Base-by-base conservation (phyloP, 225 moss, liverwort and hornwort species). In the Marchantia polymorpha region DNA sequence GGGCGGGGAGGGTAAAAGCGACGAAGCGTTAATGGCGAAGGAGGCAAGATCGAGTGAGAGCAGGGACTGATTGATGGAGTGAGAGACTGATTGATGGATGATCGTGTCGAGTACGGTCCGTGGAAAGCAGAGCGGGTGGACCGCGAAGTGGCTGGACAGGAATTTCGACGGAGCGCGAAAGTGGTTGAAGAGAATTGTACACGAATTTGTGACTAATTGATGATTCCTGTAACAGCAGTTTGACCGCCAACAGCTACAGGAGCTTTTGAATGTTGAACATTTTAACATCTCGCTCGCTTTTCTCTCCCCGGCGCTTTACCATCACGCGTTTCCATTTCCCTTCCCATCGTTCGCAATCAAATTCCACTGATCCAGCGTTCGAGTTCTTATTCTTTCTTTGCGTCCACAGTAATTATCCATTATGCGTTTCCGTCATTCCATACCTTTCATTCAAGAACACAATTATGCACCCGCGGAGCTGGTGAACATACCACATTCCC, bases 311-410 rank as follows among this genome's bases (percentile, higher is more conserved):
- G 6, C 72, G 39, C 50, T 72, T 72, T 51, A 75, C 59, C 20
- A 10, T 56, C 75, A 75, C 75, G 75, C 75, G 75, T 46, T 75
- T 75, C 75, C 73, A 55, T 52, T 73, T 53, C 53, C 73, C 25
- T 54, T 55, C 54, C 52, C 47, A 7, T 48, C 47, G 47, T 46
- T 47, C 17, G 69, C 69, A 69, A 69, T 72, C 72, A 72, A 52
- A 15, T 23, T 52, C 51, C 39, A 22, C 23, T 72, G 69, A 69
- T 69, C 47, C 0, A 48, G 69, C 19, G 69, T 69, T 48, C 69
- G 46, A 69, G 16, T 58, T 75, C 39, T 59, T 59, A 58, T 58
- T 39, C 20, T 75, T 17, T 19, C 17, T 31, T 59, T 22, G 58
- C 59, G 16, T 75, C 2, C 10, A 55, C 30, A 74, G 29, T 74